Percentiles rank a stretch among this genome's conserved stretches.
Evolutionary conservation across 371 early-diverging fungal species (phyloP).

Genomic region (Mucor circinelloides): DNA sequence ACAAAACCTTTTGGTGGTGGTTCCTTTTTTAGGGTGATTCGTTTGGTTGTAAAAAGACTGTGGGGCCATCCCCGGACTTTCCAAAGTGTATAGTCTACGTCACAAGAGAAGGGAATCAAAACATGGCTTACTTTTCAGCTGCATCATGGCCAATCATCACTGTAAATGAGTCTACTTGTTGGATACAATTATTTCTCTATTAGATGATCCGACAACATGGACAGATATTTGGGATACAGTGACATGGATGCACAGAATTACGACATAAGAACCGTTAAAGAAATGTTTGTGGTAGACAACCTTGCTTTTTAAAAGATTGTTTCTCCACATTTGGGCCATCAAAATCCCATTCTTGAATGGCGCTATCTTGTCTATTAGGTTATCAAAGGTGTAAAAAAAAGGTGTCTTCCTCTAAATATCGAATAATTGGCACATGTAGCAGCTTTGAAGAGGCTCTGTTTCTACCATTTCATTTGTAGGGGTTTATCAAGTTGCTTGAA

Average conservation of each 20-base stretch:
- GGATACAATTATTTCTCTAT: too few relatives aligned
- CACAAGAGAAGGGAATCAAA: not conserved
- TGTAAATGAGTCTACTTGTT: not conserved
- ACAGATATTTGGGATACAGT: not conserved
- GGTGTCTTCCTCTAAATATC: too few relatives aligned
- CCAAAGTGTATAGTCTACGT: conserved; percentile 1
- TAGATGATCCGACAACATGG: not conserved
- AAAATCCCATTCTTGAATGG: too few relatives aligned
- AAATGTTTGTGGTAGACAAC: not conserved
- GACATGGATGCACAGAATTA: not conserved
- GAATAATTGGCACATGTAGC: too few relatives aligned
- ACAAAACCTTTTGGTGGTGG: conserved; percentile 1
- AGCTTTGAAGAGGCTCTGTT: too few relatives aligned
- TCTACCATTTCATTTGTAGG: too few relatives aligned
- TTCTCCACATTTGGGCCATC: not conserved
- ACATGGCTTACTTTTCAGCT: not conserved
- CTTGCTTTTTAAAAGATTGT: not conserved
- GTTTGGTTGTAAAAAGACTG: not conserved
- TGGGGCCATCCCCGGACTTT: conserved; percentile 17
- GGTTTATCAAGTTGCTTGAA: too few relatives aligned
- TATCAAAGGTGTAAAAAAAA: too few relatives aligned
- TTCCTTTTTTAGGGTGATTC: conserved; percentile 6
- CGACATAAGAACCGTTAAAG: not conserved
- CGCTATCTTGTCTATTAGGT: too few relatives aligned
- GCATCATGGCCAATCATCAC: conserved; percentile 1